A percentile compares a stretch with the other conserved stretches of the same genome.
Conservation (phyloP, 805 yeast genomes). For the Starmerella stellata region DNA sequence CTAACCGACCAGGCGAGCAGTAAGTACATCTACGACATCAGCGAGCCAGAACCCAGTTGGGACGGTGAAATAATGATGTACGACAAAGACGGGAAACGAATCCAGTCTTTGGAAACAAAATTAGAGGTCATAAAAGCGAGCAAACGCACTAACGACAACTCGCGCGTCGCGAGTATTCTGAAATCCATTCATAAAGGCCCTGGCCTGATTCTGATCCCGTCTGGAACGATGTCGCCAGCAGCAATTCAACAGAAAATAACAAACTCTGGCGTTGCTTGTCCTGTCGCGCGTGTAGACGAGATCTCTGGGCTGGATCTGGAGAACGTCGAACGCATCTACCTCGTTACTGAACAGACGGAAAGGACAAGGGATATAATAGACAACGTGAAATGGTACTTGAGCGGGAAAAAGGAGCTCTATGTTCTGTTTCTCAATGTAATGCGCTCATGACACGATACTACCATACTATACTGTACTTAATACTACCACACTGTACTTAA, state of each 20-base stretch:
- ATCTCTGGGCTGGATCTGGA: conserved; percentile 13
- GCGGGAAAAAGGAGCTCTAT: too few species aligned
- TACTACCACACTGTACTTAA: too few species aligned
- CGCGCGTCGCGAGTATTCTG: conserved; percentile 2
- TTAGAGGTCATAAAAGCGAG: too few species aligned
- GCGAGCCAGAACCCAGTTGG: conserved; percentile 1
- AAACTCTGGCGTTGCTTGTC: neutral
- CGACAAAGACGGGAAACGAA: neutral
- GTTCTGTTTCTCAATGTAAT: too few species aligned
- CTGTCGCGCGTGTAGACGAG: conserved; percentile 6
- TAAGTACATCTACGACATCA: conserved; percentile 9
- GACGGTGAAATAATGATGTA: conserved; percentile 1
- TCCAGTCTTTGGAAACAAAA: too few species aligned
- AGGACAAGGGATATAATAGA: too few species aligned
- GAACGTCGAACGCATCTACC: conserved; percentile 4
- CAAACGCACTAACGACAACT: too few species aligned
- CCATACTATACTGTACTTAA: too few species aligned
- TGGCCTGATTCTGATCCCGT: conserved; percentile 9
- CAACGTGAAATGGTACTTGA: too few species aligned
- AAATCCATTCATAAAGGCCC: conserved; percentile 8
- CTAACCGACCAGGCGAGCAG: neutral
- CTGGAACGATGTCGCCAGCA: conserved; percentile 2
- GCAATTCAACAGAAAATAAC: conserved; percentile 3
- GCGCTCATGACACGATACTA: too few species aligned
- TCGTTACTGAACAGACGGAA: conserved; percentile 3